Conservation (phyloP, 176 grass and related monocot species). For the Zea luxurians region DNA sequence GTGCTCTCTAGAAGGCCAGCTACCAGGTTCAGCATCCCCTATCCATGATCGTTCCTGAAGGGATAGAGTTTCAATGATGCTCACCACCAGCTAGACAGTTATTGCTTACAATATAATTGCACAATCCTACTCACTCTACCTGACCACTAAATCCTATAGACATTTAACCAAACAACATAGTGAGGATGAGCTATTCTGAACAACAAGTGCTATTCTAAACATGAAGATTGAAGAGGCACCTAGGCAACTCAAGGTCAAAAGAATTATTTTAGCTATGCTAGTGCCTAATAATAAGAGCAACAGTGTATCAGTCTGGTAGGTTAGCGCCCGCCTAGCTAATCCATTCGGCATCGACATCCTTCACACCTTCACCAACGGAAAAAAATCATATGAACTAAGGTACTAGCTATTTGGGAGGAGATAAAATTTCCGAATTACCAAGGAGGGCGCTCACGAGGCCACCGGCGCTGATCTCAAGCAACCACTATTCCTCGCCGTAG, state of each 20-base stretch:
- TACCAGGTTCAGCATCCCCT: conserved; percentile 80
- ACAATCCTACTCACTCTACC: conserved; percentile 41
- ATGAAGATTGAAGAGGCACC: not conserved
- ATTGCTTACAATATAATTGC: not conserved
- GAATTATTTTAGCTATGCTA: not conserved
- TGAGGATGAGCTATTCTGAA: not conserved
- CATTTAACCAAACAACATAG: not conserved
- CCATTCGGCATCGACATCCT: too few species aligned
- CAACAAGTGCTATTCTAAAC: not conserved
- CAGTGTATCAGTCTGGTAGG: not conserved
- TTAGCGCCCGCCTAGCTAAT: too few species aligned
- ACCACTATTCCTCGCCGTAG: too few species aligned
- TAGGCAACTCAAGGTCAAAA: not conserved
- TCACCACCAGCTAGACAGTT: not conserved
- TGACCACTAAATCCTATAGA: conserved; percentile 91
- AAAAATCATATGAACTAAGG: too few species aligned
- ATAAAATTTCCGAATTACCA: too few species aligned
- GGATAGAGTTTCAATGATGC: not conserved
- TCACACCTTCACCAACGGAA: too few species aligned
- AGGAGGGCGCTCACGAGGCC: too few species aligned
- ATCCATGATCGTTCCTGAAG: conserved; percentile 74
- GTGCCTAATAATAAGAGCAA: not conserved
- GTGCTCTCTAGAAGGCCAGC: conserved; percentile 77
- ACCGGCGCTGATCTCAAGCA: too few species aligned
- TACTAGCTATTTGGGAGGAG: too few species aligned